Evolutionary conservation across 352 stramenopile genomes (phyloP), one percentile per base, ranked within the genome.

Genomic region (Globisporangium nunn): DNA sequence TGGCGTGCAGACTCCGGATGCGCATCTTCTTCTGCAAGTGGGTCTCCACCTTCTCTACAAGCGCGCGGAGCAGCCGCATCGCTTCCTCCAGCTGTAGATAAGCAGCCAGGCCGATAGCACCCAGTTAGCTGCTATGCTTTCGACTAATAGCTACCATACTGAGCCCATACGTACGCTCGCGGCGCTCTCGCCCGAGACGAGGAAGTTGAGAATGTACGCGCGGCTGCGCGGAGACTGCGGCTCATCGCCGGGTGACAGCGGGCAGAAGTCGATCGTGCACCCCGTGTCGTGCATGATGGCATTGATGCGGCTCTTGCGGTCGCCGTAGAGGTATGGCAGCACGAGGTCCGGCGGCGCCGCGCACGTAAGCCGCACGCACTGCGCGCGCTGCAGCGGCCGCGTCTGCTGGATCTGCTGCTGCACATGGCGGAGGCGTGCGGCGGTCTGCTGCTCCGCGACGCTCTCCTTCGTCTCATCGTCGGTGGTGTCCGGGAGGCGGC

Each of bases 241-340:
- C 35, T 74, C 57, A n/a, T 87, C 78, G 5, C 71, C 71, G 0
- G 80, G 75, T 0, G 75, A 84, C 46, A 80, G 56, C 4, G 80
- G 74, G 11, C 80, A 90, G 52, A 88, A 87, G 52, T 88, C 75
- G 35, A 91, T 77, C 12, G 72, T 76, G 45, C 74, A 86, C 4
- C 61, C 72, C 0, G 74, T 85, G 3, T 64, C 54, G 11, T 64
- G 58, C 48, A 77, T 75, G 51, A 91, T 87, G 2, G 54, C 33
- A 40, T 78, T 81, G 51, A 88, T 78, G 18, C 63, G 68, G n/a
- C 68, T 71, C 40, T 72, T 68, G 2, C 71, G 72, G 23, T 85
- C 74, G 18, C 70, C 69, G 45, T 87, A 88, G 37, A 91, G 47
- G 44, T 78, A 87, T 43, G 78, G 71, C 35, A 86, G 57, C 35